These are phyloP conservation scores for Pseudisothecium myosuroides DNA, from an alignment of 225 moss, liverwort and hornwort species.

Conservation along the genomic window DNA sequence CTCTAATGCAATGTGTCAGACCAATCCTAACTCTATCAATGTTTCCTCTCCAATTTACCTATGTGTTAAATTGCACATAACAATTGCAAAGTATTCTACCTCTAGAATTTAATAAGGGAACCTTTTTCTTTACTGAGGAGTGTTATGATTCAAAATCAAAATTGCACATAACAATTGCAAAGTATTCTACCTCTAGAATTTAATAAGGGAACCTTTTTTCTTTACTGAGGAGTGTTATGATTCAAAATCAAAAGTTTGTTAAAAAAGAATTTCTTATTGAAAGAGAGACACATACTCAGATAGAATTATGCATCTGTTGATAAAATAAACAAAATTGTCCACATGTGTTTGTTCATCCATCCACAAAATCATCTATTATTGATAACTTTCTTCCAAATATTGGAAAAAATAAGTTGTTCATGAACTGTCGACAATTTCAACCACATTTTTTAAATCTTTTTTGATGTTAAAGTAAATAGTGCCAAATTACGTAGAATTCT, in stretches of 20 bases:
- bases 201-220: not conserved
- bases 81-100: not conserved
- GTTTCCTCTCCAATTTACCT: not conserved
- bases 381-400: not conserved
- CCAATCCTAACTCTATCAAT: too few relatives aligned
- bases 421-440: not conserved
- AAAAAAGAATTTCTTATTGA: too few relatives aligned
- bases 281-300: not conserved
- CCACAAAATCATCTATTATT: not conserved
- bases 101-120: not conserved
- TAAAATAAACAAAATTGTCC: not conserved
- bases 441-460: not conserved
- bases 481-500: not conserved
- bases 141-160: not conserved
- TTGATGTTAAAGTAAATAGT: not conserved
- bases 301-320: not conserved
- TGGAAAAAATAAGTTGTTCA: fast-evolving
- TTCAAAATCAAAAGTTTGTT: not conserved
- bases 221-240: not conserved
- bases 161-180: not conserved
- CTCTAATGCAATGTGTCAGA: too few relatives aligned
- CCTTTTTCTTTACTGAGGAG: not conserved
- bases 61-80: not conserved
- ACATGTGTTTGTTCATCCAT: too few relatives aligned
- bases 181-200: not conserved